Percentiles rank a stretch among this genome's conserved stretches.
Conservation (phyloP, 257 asterid species). For the Solanum pimpinellifolium region DNA sequence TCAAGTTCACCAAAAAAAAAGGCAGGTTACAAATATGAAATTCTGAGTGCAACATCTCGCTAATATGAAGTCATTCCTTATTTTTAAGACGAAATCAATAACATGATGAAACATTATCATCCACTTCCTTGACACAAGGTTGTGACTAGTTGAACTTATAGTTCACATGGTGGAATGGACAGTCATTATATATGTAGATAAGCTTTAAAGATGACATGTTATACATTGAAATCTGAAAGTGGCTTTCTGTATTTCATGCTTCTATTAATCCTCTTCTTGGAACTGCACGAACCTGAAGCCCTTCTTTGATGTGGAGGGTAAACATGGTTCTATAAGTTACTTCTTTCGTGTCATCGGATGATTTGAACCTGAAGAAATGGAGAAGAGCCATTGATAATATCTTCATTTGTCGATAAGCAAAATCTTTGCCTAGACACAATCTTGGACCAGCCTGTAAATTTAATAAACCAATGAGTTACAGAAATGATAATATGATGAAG, state of each 20-base stretch:
- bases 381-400: conserved; percentile 41
- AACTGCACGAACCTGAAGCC: conserved; percentile 33
- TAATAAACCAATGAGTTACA: neutral
- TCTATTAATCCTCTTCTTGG: conserved; percentile 15
- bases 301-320: conserved; percentile 56
- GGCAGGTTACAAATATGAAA: neutral
- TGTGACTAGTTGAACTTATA: neutral
- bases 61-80: neutral
- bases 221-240: neutral
- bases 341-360: conserved; percentile 22
- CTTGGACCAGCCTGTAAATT: conserved; percentile 60
- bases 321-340: conserved; percentile 63
- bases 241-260: neutral
- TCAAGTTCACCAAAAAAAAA: neutral
- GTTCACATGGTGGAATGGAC: neutral
- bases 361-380: conserved; percentile 38
- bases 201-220: neutral
- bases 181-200: neutral
- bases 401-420: conserved; percentile 73
- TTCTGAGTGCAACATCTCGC: neutral
- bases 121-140: neutral
- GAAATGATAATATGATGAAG: neutral
- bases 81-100: neutral
- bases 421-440: conserved; percentile 49
- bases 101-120: neutral